phyloP scores from a whole-genome alignment of 2,329 filamentous ascomycete species.

The Penicillium vulpinum region DNA sequence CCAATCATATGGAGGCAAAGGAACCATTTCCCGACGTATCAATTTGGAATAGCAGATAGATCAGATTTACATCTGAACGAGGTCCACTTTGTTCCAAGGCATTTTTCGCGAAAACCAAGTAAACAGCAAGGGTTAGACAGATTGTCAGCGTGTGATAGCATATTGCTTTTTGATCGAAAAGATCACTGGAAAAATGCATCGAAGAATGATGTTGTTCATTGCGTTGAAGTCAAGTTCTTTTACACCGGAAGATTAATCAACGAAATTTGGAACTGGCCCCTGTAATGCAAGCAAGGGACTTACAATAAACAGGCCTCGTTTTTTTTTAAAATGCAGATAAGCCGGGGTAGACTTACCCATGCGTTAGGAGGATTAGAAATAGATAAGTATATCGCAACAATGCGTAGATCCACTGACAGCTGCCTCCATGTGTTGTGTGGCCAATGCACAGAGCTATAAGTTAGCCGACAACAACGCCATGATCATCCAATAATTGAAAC shows the following conservation, averaged over 20 bases:
- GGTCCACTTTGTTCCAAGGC: slow-evolving; percentile 2
- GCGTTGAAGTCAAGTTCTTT: not conserved
- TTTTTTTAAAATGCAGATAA: not conserved
- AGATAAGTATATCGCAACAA: not conserved
- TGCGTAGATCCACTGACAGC: not conserved
- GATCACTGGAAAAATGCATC: not conserved
- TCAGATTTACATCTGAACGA: not conserved
- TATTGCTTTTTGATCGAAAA: not conserved
- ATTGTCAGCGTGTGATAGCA: not conserved
- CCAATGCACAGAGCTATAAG: too few species aligned
- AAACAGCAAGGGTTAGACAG: not conserved
- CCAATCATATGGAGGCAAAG: not conserved
- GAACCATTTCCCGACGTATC: slow-evolving; percentile 1
- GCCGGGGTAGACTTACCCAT: not conserved
- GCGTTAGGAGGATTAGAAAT: not conserved
- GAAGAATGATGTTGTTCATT: not conserved
- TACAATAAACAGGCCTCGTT: not conserved
- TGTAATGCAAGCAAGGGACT: not conserved
- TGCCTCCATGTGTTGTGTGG: not conserved
- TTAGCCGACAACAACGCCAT: not conserved
- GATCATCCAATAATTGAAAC: slow-evolving; percentile 10
- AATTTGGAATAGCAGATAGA: not conserved
- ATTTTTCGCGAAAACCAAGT: not conserved
- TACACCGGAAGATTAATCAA: not conserved
- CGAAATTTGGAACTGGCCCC: not conserved